These are phyloP conservation scores for Schwanniomyces etchellsii DNA, from an alignment of 1,139 yeast species.

Conservation along the genomic window DNA sequence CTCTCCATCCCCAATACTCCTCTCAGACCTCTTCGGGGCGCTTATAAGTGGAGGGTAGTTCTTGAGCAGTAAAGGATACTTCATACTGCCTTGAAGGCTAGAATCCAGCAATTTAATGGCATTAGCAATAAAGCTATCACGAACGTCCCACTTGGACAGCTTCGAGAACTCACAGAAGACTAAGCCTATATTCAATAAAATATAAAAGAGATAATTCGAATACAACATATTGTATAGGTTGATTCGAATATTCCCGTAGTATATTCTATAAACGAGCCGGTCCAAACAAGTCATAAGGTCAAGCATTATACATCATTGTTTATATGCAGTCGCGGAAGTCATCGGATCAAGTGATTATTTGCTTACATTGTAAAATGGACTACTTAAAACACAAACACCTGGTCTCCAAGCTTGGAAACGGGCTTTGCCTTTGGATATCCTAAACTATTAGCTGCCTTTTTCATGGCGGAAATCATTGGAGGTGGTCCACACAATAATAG, in stretches of 20 bases:
- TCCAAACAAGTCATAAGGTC: too few relatives aligned
- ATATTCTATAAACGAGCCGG: too few relatives aligned
- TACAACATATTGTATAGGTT: too few relatives aligned
- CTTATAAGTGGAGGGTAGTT: slow-evolving; percentile 34
- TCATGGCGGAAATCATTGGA: slow-evolving; percentile 75
- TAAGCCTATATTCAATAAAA: too few relatives aligned
- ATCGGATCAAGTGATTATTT: too few relatives aligned
- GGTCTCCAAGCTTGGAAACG: slow-evolving; percentile 88
- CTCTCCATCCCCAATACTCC: slow-evolving; percentile 44
- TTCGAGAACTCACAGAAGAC: neutral
- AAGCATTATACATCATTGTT: too few relatives aligned
- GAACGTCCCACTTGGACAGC: slow-evolving; percentile 6
- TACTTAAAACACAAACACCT: slow-evolving; percentile 79
- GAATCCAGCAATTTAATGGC: slow-evolving; percentile 6
- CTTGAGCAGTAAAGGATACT: slow-evolving; percentile 21
- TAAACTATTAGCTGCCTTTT: slow-evolving; percentile 71
- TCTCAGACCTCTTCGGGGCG: slow-evolving; percentile 23
- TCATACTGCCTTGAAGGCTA: slow-evolving; percentile 13
- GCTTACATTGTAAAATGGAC: too few relatives aligned
- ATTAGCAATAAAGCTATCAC: slow-evolving; percentile 7
- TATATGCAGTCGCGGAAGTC: too few relatives aligned
- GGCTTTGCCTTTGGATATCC: slow-evolving; percentile 89
- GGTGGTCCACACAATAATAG: slow-evolving; percentile 92
- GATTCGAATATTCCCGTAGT: too few relatives aligned
- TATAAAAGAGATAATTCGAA: too few relatives aligned